Percentiles rank a stretch among this genome's conserved stretches.
Evolutionary conservation across 306 rosid genomes (phyloP).

Genomic region (Sicyos edulis): DNA sequence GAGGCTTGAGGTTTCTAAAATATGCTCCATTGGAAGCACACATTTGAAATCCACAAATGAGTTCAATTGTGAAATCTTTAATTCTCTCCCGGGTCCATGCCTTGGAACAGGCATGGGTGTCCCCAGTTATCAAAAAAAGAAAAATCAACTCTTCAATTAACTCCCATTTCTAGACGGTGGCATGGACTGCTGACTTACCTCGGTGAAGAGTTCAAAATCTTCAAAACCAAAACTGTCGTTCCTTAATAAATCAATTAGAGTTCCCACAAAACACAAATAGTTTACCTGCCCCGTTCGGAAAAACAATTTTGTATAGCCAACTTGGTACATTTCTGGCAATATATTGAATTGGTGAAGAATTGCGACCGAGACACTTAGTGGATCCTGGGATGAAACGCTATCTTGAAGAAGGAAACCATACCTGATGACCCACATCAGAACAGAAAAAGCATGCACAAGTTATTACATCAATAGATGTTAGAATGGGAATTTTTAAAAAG

Average conservation of each 20-base stretch:
- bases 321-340: slow-evolving; percentile 97
- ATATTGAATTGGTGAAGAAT: slow-evolving; percentile 97
- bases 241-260: neutral
- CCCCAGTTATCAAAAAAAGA: too few relatives aligned
- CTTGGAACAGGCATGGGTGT: too few relatives aligned
- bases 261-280: neutral
- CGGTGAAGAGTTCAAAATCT: neutral
- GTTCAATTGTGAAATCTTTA: too few relatives aligned
- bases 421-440: slow-evolving; percentile 37
- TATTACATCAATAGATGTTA: slow-evolving; percentile 7
- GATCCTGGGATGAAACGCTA: slow-evolving; percentile 76
- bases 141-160: neutral
- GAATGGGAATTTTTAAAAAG: slow-evolving; percentile 5
- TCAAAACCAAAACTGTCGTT: neutral
- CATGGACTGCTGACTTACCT: neutral
- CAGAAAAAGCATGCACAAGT: neutral
- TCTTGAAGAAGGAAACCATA: slow-evolving; percentile 96
- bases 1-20: too few relatives aligned
- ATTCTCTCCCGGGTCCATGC: too few relatives aligned
- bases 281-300: slow-evolving; percentile 98
- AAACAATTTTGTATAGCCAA: slow-evolving; percentile 93
- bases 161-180: slow-evolving; percentile 5
- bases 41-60: too few relatives aligned
- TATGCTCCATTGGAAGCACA: too few relatives aligned
- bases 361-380: slow-evolving; percentile 92